These are phyloP conservation scores for Abortiporus biennis DNA, from an alignment of 1,284 basidiomycete species.

Conservation along the genomic window DNA sequence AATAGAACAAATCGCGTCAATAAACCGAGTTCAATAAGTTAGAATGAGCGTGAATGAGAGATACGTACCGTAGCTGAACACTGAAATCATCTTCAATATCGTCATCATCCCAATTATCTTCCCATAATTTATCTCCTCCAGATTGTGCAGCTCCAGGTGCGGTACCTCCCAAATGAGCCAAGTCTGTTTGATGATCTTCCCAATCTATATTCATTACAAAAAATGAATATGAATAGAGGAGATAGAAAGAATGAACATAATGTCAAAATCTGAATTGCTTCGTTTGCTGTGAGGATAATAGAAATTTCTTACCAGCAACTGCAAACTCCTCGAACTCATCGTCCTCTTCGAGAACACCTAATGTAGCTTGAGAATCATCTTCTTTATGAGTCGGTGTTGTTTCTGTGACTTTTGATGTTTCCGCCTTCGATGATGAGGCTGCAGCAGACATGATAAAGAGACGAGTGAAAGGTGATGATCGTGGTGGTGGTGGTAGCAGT, in stretches of 20 bases:
- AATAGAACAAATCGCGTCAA: slow-evolving; percentile 51
- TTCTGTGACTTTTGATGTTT: slow-evolving; percentile 26
- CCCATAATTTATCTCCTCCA: slow-evolving; percentile 87
- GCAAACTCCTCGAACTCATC: slow-evolving; percentile 83
- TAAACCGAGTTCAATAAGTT: not conserved
- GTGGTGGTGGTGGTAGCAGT: slow-evolving; percentile 4
- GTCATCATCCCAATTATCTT: slow-evolving; percentile 99
- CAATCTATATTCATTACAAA: slow-evolving; percentile 68
- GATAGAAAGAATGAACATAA: not conserved
- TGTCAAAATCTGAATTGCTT: not conserved
- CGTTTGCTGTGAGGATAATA: not conserved
- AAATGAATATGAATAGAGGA: not conserved
- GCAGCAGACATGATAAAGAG: slow-evolving; percentile 25
- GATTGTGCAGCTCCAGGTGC: slow-evolving; percentile 68
- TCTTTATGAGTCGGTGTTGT: slow-evolving; percentile 27
- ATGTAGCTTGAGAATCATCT: slow-evolving; percentile 39
- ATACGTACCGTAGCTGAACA: slow-evolving; percentile 81
- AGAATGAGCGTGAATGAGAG: not conserved
- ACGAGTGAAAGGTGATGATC: slow-evolving; percentile 6
- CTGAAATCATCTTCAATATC: slow-evolving; percentile 98
- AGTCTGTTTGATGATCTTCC: slow-evolving; percentile 78
- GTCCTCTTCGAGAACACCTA: slow-evolving; percentile 77
- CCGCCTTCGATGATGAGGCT: slow-evolving; percentile 27
- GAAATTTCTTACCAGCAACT: slow-evolving; percentile 49
- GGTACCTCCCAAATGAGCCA: slow-evolving; percentile 69